phyloP scores from a whole-genome alignment of 257 asterid species.

The Echites panduratus region DNA sequence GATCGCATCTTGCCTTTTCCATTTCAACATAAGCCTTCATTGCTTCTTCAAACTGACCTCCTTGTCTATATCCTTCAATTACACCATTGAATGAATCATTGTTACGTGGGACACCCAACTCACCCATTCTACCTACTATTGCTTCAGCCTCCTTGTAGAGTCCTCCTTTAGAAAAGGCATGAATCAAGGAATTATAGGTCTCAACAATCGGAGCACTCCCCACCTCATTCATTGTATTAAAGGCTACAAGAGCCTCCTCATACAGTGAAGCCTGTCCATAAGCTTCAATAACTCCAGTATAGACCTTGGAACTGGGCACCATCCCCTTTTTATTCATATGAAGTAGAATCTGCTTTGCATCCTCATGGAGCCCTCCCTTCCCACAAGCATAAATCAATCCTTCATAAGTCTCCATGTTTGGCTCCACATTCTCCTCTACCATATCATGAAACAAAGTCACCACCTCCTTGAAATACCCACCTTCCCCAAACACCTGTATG shows the following conservation, averaged over 20 bases:
- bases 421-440: conserved; percentile 89
- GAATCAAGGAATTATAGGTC: conserved; percentile 74
- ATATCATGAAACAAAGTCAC: conserved; percentile 94
- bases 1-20: conserved; percentile 87
- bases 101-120: conserved; percentile 51
- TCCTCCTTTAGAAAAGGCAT: conserved; percentile 79
- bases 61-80: conserved; percentile 87
- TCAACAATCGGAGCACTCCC: conserved; percentile 72
- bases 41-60: conserved; percentile 90
- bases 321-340: conserved; percentile 71
- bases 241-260: conserved; percentile 92
- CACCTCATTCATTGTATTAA: conserved; percentile 89
- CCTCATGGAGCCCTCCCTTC: conserved; percentile 84
- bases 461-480: conserved; percentile 97
- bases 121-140: conserved; percentile 62
- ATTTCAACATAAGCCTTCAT: conserved; percentile 87
- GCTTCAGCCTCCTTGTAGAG: conserved; percentile 90
- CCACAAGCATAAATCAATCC: conserved; percentile 90
- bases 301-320: conserved; percentile 79
- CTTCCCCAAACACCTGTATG: conserved; percentile 84
- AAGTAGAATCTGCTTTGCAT: conserved; percentile 65
- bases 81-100: conserved; percentile 68
- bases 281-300: conserved; percentile 75
- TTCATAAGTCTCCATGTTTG: conserved; percentile 94
- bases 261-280: conserved; percentile 88